These are phyloP conservation scores for Trametes cinnabarina DNA, from an alignment of 768 basidiomycete genomes.

Conservation along the genomic window DNA sequence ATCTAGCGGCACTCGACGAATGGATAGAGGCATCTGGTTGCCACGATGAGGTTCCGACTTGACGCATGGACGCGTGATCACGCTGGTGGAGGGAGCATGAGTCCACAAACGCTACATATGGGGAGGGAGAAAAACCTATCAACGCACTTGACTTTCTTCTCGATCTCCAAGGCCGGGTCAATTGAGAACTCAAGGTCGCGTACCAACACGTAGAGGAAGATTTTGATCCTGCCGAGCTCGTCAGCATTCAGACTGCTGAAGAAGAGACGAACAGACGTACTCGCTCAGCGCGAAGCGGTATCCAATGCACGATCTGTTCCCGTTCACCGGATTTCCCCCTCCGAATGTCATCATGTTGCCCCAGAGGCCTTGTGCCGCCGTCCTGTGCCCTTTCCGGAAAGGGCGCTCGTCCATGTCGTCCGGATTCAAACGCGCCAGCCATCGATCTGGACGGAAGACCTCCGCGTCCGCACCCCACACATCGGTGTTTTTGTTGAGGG, in stretches of 20 bases:
- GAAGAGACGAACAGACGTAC: slow-evolving; percentile 37
- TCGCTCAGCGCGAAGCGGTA: slow-evolving; percentile 59
- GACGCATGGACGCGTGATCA: slow-evolving; percentile 50
- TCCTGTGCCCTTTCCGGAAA: slow-evolving; percentile 41
- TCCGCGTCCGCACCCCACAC: slow-evolving; percentile 70
- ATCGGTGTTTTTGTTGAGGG: slow-evolving; percentile 51
- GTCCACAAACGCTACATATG: slow-evolving; percentile 39
- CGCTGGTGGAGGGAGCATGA: too few relatives aligned
- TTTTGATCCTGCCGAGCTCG: slow-evolving; percentile 49
- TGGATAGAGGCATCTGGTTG: slow-evolving; percentile 56
- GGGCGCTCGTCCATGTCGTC: not conserved
- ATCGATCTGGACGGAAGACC: slow-evolving; percentile 48
- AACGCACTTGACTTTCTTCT: slow-evolving; percentile 65
- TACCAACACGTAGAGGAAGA: slow-evolving; percentile 56
- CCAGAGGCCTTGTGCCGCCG: slow-evolving; percentile 49
- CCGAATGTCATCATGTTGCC: slow-evolving; percentile 56
- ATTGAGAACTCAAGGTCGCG: slow-evolving; percentile 55
- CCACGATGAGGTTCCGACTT: slow-evolving; percentile 52
- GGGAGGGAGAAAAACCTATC: not conserved
- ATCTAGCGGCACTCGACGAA: slow-evolving; percentile 14
- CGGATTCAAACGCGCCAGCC: slow-evolving; percentile 2
- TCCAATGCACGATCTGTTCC: slow-evolving; percentile 60
- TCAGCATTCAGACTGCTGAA: not conserved
- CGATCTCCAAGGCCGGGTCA: slow-evolving; percentile 51
- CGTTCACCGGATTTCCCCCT: slow-evolving; percentile 47